Percentiles rank a stretch among this genome's conserved stretches.
Evolutionary conservation across 306 rosid species (phyloP).

Genomic region (Lablab purpureus): DNA sequence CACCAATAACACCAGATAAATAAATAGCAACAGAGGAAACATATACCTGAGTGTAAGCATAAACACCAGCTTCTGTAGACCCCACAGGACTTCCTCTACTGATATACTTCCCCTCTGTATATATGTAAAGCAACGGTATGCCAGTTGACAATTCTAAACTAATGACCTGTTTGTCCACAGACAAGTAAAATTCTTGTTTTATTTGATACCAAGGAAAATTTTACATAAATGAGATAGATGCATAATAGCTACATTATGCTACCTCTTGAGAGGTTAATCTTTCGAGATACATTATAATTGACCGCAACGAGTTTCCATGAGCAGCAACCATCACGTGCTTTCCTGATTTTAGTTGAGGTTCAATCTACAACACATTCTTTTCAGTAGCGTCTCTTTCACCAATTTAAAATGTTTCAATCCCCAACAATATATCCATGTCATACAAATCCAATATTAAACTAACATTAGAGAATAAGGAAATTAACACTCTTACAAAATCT

Average conservation of each 20-base stretch:
- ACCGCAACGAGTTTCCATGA: constrained; percentile 93
- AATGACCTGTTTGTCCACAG: constrained; percentile 62
- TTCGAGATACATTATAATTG: constrained; percentile 95
- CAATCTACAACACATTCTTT: constrained; percentile 64
- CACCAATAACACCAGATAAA: constrained; percentile 14
- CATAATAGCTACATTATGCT: constrained; percentile 27
- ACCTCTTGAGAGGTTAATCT: constrained; percentile 94
- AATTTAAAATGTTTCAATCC: constrained; percentile 24
- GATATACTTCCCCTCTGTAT: constrained; percentile 76
- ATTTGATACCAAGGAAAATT: constrained; percentile 16
- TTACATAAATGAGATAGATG: constrained; percentile 3
- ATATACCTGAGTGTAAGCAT: constrained; percentile 89
- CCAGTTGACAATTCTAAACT: constrained; percentile 90
- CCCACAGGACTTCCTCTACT: constrained; percentile 94
- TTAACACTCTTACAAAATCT: constrained; percentile 61
- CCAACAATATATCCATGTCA: constrained; percentile 24
- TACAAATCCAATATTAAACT: constrained; percentile 27
- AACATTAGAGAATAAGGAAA: constrained; percentile 25
- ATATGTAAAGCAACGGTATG: constrained; percentile 93
- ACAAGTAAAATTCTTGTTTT: constrained; percentile 15
- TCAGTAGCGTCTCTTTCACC: constrained; percentile 33
- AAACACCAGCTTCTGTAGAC: constrained; percentile 89
- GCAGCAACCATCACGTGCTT: constrained; percentile 96
- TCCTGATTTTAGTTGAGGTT: constrained; percentile 83
- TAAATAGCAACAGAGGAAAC: constrained; percentile 30